Conservation (phyloP, 139 green algal species). For the Auxenochlorella pyrenoidosa region DNA sequence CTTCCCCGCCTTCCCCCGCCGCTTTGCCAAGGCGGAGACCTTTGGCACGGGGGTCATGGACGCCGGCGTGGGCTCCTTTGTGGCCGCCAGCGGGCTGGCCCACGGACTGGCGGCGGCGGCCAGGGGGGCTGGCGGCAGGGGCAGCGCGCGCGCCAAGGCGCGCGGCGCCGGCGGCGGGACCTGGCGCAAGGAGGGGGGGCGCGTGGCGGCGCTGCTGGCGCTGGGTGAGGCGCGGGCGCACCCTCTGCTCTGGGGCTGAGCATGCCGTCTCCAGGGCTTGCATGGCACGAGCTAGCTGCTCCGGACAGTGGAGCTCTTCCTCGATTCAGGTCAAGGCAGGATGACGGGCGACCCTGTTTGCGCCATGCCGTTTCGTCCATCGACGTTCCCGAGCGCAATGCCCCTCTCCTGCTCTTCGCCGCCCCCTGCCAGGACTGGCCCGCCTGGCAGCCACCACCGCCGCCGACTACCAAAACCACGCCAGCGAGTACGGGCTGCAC, state of each 20-base stretch:
- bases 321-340: no score
- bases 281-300: no score
- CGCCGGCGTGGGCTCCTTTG: slow-evolving; percentile 84
- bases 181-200: neutral
- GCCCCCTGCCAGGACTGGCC: slow-evolving; percentile 24
- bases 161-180: neutral
- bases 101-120: slow-evolving; percentile 17
- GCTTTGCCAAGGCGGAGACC: slow-evolving; percentile 81
- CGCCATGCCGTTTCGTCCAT: no score
- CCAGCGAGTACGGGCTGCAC: slow-evolving; percentile 91
- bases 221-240: neutral
- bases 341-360: no score
- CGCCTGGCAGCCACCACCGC: slow-evolving; percentile 56
- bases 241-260: no score
- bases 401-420: no score
- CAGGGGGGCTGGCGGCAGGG: neutral
- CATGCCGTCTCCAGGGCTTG: no score
- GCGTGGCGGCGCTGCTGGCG: neutral
- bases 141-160: neutral
- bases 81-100: slow-evolving; percentile 69
- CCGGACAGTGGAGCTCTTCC: no score
- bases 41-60: slow-evolving; percentile 92
- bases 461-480: slow-evolving; percentile 81
- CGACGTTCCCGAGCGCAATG: no score
- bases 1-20: slow-evolving; percentile 84